Evolutionary conservation across 768 basidiomycete genomes (phyloP).

Genomic region (Tricholoma furcatifolium): DNA sequence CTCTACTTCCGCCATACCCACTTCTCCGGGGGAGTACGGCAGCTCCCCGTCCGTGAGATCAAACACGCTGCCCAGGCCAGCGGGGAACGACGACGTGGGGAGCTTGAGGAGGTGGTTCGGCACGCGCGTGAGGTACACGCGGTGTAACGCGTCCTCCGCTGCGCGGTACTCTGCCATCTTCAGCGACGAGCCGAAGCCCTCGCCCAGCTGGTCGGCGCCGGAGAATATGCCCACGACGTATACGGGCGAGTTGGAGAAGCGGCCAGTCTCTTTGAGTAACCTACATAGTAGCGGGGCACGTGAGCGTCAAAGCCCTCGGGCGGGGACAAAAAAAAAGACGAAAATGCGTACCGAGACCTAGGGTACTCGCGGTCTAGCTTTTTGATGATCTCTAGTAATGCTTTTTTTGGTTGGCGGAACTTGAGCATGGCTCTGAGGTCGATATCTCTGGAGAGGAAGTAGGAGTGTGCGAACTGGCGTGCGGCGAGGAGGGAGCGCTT

Average conservation of each 20-base stretch:
- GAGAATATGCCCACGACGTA: slow-evolving; percentile 96
- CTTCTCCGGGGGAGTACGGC: slow-evolving; percentile 49
- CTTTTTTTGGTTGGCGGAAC: slow-evolving; percentile 79
- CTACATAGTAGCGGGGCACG: slow-evolving; percentile 36
- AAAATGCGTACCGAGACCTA: slow-evolving; percentile 54
- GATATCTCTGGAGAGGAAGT: slow-evolving; percentile 84
- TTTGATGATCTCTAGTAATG: slow-evolving; percentile 68
- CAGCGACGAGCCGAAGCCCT: slow-evolving; percentile 90
- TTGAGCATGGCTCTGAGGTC: slow-evolving; percentile 80
- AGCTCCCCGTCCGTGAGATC: slow-evolving; percentile 37
- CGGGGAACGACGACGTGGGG: slow-evolving; percentile 74
- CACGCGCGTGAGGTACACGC: slow-evolving; percentile 79
- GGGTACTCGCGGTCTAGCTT: slow-evolving; percentile 68
- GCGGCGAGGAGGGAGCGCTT: slow-evolving; percentile 82
- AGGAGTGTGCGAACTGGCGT: slow-evolving; percentile 84
- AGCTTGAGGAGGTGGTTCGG: slow-evolving; percentile 67
- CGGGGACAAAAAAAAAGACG: too few species aligned
- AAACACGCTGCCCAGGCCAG: slow-evolving; percentile 53
- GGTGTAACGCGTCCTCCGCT: slow-evolving; percentile 80
- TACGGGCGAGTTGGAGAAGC: slow-evolving; percentile 84
- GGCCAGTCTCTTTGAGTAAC: slow-evolving; percentile 90
- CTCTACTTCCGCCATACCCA: slow-evolving; percentile 63
- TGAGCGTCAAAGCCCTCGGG: neutral
- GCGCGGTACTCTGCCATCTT: slow-evolving; percentile 96
- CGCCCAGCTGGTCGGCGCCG: slow-evolving; percentile 81